Evolutionary conservation across 495 filamentous ascomycete genomes (phyloP), one percentile per base, ranked within the genome.

Genomic region (Trypethelium eluteriae): DNA sequence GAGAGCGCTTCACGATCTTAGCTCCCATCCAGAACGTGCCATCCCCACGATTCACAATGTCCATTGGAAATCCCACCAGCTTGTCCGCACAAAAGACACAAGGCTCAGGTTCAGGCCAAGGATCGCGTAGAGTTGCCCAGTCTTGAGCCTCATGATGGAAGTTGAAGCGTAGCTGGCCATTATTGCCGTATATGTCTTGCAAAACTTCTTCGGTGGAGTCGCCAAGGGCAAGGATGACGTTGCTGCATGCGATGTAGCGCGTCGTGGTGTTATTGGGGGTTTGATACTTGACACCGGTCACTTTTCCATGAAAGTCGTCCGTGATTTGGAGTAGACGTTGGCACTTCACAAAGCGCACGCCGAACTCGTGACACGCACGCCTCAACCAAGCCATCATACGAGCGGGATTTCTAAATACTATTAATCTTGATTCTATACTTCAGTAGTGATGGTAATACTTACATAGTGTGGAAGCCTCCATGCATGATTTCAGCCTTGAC

Each of bases 31-130:
- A 59, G 36, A 59, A 59, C 32, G 32, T 35, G 18, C 32, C 25
- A 36, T 59, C 14, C 25, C 36, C 53, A 36, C 32, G 53, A 14
- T 59, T 59, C 5, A 59, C 53, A 59, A 59, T 59, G 14, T 59
- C 53, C 53, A 59, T 35, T 4, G 18, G 18, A 14, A 59, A 35
- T 4, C 14, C 32, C 2, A 36, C 25, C 14, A 59, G 5, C 25
- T 36, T 6, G 14, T 59, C 53, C 3, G 53, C 53, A 14, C n/a
- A 32, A 10, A 59, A 59, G 32, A 59, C 3, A 0, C 53, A 9
- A 34, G 18, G 53, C 7, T 59, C 11, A 10, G 53, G 7, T 35
- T 59, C 6, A 36, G 53, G 53, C 53, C 53, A 59, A 35, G 53
- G 32, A 36, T 59, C 53, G 5, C 36, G 3, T 2, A 59, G 18